phyloP scores from a whole-genome alignment of 345 rosid genomes.

The Melaleuca quinquenervia region DNA sequence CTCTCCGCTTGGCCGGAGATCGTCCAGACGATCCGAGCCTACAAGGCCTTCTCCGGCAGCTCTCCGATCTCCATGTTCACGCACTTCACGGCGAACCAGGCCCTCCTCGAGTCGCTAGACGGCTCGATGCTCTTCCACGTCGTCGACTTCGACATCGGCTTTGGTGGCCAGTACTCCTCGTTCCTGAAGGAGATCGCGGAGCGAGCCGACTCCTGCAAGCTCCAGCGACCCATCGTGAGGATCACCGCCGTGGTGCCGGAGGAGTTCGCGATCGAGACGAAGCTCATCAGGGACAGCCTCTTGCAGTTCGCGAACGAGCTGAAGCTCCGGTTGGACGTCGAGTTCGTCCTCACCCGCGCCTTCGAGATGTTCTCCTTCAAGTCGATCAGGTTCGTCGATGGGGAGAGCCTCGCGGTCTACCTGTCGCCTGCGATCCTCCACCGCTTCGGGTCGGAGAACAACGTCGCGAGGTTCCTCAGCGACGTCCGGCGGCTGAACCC shows the following conservation, averaged over 20 bases:
- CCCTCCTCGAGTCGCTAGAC: slow-evolving; percentile 60
- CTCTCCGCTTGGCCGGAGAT: slow-evolving; percentile 60
- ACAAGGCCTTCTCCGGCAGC: slow-evolving; percentile 57
- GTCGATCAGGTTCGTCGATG: slow-evolving; percentile 53
- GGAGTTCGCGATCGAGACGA: slow-evolving; percentile 52
- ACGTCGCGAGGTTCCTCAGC: slow-evolving; percentile 29
- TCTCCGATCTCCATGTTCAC: slow-evolving; percentile 91
- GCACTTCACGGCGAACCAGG: slow-evolving; percentile 83
- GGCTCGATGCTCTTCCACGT: slow-evolving; percentile 59
- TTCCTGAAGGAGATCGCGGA: slow-evolving; percentile 74
- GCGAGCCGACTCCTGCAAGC: slow-evolving; percentile 14
- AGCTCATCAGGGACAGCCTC: slow-evolving; percentile 63
- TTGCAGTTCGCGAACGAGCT: slow-evolving; percentile 74
- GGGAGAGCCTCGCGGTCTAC: slow-evolving; percentile 54
- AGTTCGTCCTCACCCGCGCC: slow-evolving; percentile 51
- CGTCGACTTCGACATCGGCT: slow-evolving; percentile 85
- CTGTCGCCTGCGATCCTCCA: slow-evolving; percentile 60
- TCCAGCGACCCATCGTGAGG: slow-evolving; percentile 38
- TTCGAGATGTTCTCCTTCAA: slow-evolving; percentile 72
- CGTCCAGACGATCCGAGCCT: slow-evolving; percentile 59
- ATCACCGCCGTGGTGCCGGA: slow-evolving; percentile 80
- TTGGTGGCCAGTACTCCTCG: slow-evolving; percentile 91
- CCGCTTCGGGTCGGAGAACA: slow-evolving; percentile 29
- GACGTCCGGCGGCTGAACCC: slow-evolving; percentile 54
- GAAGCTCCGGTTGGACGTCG: slow-evolving; percentile 61